Evolutionary conservation across 176 grass and related monocot genomes (phyloP).

Genomic region (Oryza longistaminata): DNA sequence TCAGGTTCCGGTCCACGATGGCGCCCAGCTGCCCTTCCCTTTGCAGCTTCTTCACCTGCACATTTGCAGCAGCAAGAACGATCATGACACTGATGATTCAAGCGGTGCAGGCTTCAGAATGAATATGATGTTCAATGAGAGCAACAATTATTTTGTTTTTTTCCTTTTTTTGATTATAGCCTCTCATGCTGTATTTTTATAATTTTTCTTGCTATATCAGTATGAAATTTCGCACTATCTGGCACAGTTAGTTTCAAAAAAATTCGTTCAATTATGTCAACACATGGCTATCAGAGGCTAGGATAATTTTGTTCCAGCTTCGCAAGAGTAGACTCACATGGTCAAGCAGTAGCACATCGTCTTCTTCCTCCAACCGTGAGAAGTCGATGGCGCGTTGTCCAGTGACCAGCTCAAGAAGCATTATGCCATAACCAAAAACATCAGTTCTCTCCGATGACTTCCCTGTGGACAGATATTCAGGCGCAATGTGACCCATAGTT

Average conservation of each 20-base stretch:
- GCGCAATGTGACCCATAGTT: conserved; percentile 98
- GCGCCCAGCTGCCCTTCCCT: conserved; percentile 64
- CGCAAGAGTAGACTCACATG: conserved; percentile 61
- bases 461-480: conserved; percentile 92
- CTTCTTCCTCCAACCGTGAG: conserved; percentile 95
- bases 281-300: no score
- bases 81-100: not conserved
- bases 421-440: conserved; percentile 96
- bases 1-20: conserved; percentile 82
- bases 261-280: no score
- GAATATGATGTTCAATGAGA: not conserved
- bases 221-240: no score
- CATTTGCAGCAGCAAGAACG: not conserved
- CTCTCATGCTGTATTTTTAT: no score
- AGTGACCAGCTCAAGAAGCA: conserved; percentile 94
- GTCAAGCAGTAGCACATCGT: conserved; percentile 90
- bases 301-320: no score
- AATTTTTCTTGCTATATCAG: no score
- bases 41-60: conserved; percentile 91
- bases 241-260: no score
- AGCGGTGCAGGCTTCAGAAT: not conserved
- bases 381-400: conserved; percentile 95
- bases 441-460: conserved; percentile 94
- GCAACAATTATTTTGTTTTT: no score
- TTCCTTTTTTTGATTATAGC: no score